These are phyloP conservation scores for Eimeria tenella DNA, from an alignment of 169 alveolate species.

Conservation along the genomic window DNA sequence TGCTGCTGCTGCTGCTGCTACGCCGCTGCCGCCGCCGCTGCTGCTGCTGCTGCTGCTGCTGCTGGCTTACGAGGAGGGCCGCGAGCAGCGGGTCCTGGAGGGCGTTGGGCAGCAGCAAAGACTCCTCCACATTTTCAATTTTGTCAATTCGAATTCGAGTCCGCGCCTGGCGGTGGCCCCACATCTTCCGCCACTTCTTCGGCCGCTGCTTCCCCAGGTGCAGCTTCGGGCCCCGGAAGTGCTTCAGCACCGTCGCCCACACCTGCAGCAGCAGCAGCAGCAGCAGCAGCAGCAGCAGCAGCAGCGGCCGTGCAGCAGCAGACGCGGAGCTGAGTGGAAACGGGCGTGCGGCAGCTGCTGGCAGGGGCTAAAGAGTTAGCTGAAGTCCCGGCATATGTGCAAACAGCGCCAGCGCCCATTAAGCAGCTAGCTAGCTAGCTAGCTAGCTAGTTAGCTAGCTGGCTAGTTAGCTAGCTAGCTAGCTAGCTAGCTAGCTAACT, in stretches of 20 bases:
- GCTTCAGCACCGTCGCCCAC: conserved; percentile 85
- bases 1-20: no score
- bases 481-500: not conserved
- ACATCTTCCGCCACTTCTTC: conserved; percentile 87
- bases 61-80: conserved; percentile 41
- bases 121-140: not conserved
- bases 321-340: not conserved
- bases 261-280: conserved; percentile 26
- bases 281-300: conserved; percentile 25
- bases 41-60: not conserved
- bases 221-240: conserved; percentile 90
- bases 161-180: conserved; percentile 88
- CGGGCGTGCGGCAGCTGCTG: conserved; percentile 5
- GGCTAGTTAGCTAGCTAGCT: no score
- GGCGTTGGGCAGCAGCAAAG: not conserved
- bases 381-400: not conserved
- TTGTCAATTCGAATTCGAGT: conserved; percentile 85
- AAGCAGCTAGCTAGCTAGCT: not conserved
- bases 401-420: not conserved
- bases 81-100: conserved; percentile 32
- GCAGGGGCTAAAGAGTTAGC: not conserved
- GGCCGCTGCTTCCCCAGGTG: conserved; percentile 86
- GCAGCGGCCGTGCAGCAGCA: not conserved
- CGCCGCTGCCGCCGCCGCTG: not conserved
- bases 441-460: no score